Conservation (phyloP, 805 yeast genomes). For the Kodamaea nitidulidarum region DNA sequence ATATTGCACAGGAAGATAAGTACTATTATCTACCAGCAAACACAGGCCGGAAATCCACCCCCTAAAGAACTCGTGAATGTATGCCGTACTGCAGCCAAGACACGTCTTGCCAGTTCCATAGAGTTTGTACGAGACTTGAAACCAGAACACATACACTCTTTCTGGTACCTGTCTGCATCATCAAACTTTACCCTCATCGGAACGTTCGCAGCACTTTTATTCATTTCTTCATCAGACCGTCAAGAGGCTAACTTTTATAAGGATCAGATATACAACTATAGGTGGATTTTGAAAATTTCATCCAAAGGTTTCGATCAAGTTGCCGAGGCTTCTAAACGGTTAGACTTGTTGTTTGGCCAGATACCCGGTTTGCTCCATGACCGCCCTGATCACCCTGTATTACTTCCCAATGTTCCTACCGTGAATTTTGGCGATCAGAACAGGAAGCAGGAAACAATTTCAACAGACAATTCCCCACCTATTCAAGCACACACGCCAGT, state of each 20-base stretch:
- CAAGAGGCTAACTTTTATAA: slow-evolving; percentile 65
- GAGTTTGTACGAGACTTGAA: slow-evolving; percentile 72
- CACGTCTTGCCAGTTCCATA: slow-evolving; percentile 76
- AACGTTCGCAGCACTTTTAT: slow-evolving; percentile 78
- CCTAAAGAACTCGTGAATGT: slow-evolving; percentile 44
- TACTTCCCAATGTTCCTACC: slow-evolving; percentile 26
- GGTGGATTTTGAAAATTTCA: slow-evolving; percentile 71
- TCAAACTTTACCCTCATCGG: slow-evolving; percentile 80
- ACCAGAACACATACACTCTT: slow-evolving; percentile 79
- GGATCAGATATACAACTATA: slow-evolving; percentile 68
- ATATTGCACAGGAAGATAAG: slow-evolving; percentile 78
- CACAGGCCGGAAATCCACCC: slow-evolving; percentile 27
- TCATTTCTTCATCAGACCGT: slow-evolving; percentile 50
- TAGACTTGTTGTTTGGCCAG: slow-evolving; percentile 68
- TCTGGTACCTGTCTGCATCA: slow-evolving; percentile 84
- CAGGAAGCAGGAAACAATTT: neutral
- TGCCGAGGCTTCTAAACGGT: slow-evolving; percentile 63
- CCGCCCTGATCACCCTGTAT: slow-evolving; percentile 32
- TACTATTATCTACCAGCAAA: slow-evolving; percentile 43
- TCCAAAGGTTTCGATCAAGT: slow-evolving; percentile 77
- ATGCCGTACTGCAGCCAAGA: slow-evolving; percentile 81
- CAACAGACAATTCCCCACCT: neutral
- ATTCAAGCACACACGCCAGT: slow-evolving; percentile 3
- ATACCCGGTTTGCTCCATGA: slow-evolving; percentile 64
- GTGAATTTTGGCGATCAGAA: slow-evolving; percentile 3